A percentile compares a stretch with the other conserved stretches of the same genome.
These are phyloP conservation scores for Casuarina glauca DNA, from an alignment of 306 rosid species.

Conservation along the genomic window DNA sequence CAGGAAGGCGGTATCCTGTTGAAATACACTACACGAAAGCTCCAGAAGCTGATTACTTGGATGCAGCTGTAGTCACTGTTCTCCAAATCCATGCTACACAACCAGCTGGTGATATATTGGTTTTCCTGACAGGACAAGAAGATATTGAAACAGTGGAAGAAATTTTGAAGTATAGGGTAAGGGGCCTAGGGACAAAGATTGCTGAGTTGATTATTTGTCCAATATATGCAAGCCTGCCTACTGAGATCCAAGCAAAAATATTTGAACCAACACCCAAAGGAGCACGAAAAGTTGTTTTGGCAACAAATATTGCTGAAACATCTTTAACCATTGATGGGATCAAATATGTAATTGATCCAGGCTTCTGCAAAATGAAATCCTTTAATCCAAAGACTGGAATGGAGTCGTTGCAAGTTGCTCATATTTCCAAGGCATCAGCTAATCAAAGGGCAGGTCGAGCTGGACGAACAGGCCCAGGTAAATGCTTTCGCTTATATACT, in stretches of 20 bases:
- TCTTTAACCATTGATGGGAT: conserved; percentile 44
- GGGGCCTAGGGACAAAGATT: conserved; percentile 90
- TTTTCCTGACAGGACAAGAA: conserved; percentile 94
- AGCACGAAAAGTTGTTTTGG: conserved; percentile 92
- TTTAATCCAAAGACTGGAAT: conserved; percentile 91
- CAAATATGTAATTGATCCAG: conserved; percentile 87
- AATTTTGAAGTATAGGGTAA: conserved; percentile 56
- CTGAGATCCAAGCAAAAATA: conserved; percentile 89
- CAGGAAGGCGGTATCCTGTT: conserved; percentile 90
- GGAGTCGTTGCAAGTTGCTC: conserved; percentile 81
- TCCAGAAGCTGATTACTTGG: conserved; percentile 94
- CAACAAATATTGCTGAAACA: conserved; percentile 96
- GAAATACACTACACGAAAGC: conserved; percentile 86
- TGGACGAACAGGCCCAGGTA: conserved; percentile 97
- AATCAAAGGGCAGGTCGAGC: conserved; percentile 92
- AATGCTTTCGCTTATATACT: conserved; percentile 85
- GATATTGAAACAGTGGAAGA: conserved; percentile 52
- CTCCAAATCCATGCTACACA: conserved; percentile 94
- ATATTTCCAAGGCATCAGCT: conserved; percentile 97
- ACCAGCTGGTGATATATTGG: conserved; percentile 83
- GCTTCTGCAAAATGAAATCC: conserved; percentile 75
- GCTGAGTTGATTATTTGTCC: conserved; percentile 93
- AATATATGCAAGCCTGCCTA: conserved; percentile 90
- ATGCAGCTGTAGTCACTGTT: conserved; percentile 88
- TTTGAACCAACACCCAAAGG: conserved; percentile 96